A percentile compares a stretch with the other conserved stretches of the same genome.
Evolutionary conservation across 2,329 filamentous ascomycete genomes (phyloP).

Genomic region (Arthrinium puccinioides): DNA sequence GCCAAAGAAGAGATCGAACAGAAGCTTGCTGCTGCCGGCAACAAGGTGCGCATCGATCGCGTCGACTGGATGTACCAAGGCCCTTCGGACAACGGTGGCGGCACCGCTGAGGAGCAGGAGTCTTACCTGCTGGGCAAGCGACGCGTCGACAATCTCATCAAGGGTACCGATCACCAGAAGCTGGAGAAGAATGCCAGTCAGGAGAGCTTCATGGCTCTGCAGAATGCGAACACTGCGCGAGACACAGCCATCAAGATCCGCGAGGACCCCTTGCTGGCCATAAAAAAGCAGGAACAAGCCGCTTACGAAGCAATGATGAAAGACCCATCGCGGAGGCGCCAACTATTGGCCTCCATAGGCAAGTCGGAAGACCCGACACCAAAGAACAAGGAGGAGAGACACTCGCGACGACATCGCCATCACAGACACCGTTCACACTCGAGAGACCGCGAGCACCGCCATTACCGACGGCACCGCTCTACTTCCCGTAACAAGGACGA

Average conservation of each 20-base stretch:
- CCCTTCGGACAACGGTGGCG: constrained; percentile 68
- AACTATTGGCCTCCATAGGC: constrained; percentile 59
- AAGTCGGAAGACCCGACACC: constrained; percentile 38
- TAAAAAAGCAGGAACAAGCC: constrained; percentile 85
- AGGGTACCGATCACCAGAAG: constrained; percentile 73
- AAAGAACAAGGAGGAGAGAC: constrained; percentile 34
- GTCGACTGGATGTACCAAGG: constrained; percentile 99
- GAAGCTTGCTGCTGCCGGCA: constrained; percentile 82
- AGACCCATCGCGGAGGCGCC: constrained; percentile 60
- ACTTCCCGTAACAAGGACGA: constrained; percentile 30
- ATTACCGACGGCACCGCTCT: constrained; percentile 27
- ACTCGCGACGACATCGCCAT: constrained; percentile 30
- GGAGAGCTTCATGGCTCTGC: constrained; percentile 52
- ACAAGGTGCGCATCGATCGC: constrained; percentile 68
- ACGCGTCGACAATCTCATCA: constrained; percentile 74
- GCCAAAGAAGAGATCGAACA: constrained; percentile 86
- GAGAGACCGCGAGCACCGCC: constrained; percentile 33
- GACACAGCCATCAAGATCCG: constrained; percentile 83
- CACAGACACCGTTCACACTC: constrained; percentile 29
- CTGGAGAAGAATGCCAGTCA: constrained; percentile 66
- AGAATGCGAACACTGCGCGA: constrained; percentile 64
- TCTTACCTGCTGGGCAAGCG: constrained; percentile 89
- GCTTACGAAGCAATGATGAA: constrained; percentile 76
- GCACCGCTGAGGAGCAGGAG: constrained; percentile 82
- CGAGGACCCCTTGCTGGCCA: constrained; percentile 85